Evolutionary conservation across 2,329 filamentous ascomycete species (phyloP), one percentile per base, ranked within the genome.

Genomic region (Neofusicoccum ribis): DNA sequence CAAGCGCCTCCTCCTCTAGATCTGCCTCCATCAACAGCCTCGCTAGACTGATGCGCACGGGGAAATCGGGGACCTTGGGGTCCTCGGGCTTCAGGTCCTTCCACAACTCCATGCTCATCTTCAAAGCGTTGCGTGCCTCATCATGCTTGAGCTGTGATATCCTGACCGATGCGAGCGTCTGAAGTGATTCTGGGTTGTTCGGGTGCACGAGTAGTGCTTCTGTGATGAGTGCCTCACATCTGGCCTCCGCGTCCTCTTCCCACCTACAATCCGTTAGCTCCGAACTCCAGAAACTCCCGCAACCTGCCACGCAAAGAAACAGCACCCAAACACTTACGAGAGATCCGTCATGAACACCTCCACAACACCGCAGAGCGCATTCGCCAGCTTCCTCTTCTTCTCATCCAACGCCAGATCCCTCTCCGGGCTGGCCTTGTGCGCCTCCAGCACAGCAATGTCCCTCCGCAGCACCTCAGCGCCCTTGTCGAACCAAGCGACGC

Each of bases 301-400:
- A 7, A 31, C 27, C 5, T 31, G 27, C 27, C 27, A 31, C 27
- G 5, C 27, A 31, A 31, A 31, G 5, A 5, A 7, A 31, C 27
- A 31, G 5, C 46, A n/a, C n/a, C 69, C 54, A 11, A 12, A 43
- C 14, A 79, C 81, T 76, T 86, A 95, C 72, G 91, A 95, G 71
- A 98, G 81, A 81, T 99, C 95, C 11, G 95, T 99, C 95, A 99
- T 99, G 83, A 97, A 99, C 58, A 99, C 92, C 81, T 99, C 95
- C 6, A 92, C 89, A 67, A 98, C 92, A 34, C 91, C 92, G 78
- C 96, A 99, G 41, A 99, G 85, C n/a, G 93, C 92, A 71, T 92
- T 92, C 2, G 93, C 92, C 41, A 98, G 84, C 78, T 95, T 95
- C 69, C 84, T 83, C 76, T 90, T 90, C 82, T 92, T 91, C 77